phyloP scores from a whole-genome alignment of 352 stramenopile species.

The Phytopythium boreale region DNA sequence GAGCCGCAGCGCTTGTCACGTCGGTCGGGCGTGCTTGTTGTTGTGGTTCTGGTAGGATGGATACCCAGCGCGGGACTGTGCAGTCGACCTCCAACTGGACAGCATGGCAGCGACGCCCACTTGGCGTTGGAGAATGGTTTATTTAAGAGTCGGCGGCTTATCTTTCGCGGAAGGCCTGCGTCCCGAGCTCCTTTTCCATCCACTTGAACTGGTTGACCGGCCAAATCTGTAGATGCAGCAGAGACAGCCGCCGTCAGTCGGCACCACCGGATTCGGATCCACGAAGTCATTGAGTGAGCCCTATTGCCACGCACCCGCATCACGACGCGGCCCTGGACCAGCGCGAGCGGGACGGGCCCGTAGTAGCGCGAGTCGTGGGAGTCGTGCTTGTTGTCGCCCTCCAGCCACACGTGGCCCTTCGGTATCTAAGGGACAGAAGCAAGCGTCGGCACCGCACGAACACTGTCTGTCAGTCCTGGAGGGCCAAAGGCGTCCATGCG shows the following conservation, averaged over 20 bases:
- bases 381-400: constrained; percentile 97
- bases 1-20: background rate
- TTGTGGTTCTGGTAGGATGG: background rate
- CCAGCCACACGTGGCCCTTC: constrained; percentile 94
- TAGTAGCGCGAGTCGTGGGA: constrained; percentile 96
- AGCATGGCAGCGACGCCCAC: background rate
- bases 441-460: too few species aligned
- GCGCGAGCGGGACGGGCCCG: constrained; percentile 89
- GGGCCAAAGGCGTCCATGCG: too few species aligned
- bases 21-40: background rate
- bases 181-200: constrained; percentile 51
- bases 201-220: constrained; percentile 63
- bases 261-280: background rate
- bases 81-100: background rate
- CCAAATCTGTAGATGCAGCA: constrained; percentile 55
- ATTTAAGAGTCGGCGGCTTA: constrained; percentile 12
- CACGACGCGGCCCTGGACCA: constrained; percentile 89
- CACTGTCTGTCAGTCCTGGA: background rate
- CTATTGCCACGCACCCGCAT: constrained; percentile 66
- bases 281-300: background rate
- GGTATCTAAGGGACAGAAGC: constrained; percentile 46
- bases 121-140: background rate
- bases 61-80: background rate
- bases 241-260: background rate
- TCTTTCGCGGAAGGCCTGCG: constrained; percentile 57